These are phyloP conservation scores for Boletus mariae DNA, from an alignment of 1,284 basidiomycete genomes.

Conservation along the genomic window DNA sequence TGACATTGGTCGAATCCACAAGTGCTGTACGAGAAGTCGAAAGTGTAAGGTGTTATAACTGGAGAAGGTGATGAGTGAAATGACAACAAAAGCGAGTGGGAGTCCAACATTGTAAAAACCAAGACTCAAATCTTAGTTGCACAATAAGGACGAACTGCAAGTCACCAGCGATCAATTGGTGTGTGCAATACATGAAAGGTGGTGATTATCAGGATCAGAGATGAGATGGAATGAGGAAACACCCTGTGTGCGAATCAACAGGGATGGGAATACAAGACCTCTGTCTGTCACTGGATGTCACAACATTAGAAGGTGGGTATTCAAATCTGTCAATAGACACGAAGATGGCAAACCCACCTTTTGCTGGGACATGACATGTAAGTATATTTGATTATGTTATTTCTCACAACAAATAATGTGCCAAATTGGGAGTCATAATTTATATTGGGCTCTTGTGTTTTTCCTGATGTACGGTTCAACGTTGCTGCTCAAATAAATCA, in stretches of 20 bases:
- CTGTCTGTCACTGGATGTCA: not conserved
- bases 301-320: not conserved
- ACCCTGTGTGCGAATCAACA: slow-evolving; percentile 19
- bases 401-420: too few species aligned
- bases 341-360: slow-evolving; percentile 19
- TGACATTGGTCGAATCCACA: slow-evolving; percentile 24
- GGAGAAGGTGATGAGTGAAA: slow-evolving; percentile 1
- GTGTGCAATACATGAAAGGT: slow-evolving; percentile 16
- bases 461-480: too few species aligned
- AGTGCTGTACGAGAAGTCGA: slow-evolving; percentile 18
- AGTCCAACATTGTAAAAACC: slow-evolving; percentile 18
- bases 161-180: slow-evolving; percentile 7
- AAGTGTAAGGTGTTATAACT: not conserved
- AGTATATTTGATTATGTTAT: too few species aligned
- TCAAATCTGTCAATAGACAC: not conserved
- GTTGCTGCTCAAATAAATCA: too few species aligned
- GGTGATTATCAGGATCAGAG: slow-evolving; percentile 22
- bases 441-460: too few species aligned
- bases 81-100: slow-evolving; percentile 3
- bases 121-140: slow-evolving; percentile 5
- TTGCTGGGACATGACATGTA: slow-evolving; percentile 4
- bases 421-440: too few species aligned
- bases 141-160: slow-evolving; percentile 7
- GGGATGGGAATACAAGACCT: slow-evolving; percentile 3
- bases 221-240: slow-evolving; percentile 25